Conservation (phyloP, 140 eudicot genomes). For the Ambrosia hybrid region DNA sequence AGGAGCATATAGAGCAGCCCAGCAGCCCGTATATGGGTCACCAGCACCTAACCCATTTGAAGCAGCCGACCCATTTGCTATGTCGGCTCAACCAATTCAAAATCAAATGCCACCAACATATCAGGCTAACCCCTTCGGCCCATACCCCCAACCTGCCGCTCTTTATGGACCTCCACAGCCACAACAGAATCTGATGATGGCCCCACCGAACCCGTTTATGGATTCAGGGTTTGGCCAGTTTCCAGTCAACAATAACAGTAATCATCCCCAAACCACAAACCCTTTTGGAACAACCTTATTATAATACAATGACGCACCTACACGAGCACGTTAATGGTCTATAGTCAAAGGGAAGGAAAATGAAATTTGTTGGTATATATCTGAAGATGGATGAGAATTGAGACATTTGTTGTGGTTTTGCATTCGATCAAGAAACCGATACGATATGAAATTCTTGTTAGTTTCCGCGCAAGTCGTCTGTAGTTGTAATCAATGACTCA, state of each 20-base stretch:
- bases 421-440: constrained; percentile 28
- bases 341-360: background rate
- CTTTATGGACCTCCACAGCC: constrained; percentile 55
- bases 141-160: constrained; percentile 48
- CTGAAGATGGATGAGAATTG: constrained; percentile 24
- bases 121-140: constrained; percentile 60
- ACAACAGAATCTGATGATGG: constrained; percentile 53
- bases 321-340: background rate
- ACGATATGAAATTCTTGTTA: constrained; percentile 27
- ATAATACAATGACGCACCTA: constrained; percentile 26
- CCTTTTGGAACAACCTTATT: constrained; percentile 89
- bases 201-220: constrained; percentile 72
- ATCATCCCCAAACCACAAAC: constrained; percentile 67
- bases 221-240: constrained; percentile 77
- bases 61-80: constrained; percentile 63
- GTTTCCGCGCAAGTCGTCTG: constrained; percentile 8
- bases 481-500: constrained; percentile 32
- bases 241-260: constrained; percentile 47
- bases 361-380: constrained; percentile 24
- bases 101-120: constrained; percentile 45
- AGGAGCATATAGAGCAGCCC: constrained; percentile 90
- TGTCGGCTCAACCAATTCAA: constrained; percentile 55
- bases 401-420: constrained; percentile 30
- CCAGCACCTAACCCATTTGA: constrained; percentile 98
- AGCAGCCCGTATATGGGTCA: constrained; percentile 80